Conservation (phyloP, 1,139 yeast species). For the Suhomyces terraborum region DNA sequence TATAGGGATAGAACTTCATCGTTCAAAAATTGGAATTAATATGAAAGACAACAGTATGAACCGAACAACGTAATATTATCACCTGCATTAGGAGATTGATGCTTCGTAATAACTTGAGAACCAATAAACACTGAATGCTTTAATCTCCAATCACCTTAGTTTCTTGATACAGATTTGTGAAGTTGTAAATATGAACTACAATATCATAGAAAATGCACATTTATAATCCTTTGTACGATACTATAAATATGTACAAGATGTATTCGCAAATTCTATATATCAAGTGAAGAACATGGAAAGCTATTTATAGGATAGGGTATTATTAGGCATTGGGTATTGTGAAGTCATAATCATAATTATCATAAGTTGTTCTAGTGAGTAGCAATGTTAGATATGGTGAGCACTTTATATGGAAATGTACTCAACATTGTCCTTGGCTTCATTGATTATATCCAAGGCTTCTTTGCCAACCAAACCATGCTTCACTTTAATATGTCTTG, state of each 20-base stretch:
- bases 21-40: too few species aligned
- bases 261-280: conserved; percentile 14
- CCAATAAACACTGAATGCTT: too few species aligned
- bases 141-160: too few species aligned
- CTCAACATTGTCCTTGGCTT: conserved; percentile 77
- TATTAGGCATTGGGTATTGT: conserved; percentile 4
- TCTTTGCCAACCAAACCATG: conserved; percentile 51
- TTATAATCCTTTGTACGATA: neutral
- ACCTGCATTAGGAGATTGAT: too few species aligned
- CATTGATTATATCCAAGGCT: conserved; percentile 63
- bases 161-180: too few species aligned
- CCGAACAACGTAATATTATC: neutral
- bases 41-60: neutral
- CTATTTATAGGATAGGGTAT: conserved; percentile 11
- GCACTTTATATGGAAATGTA: conserved; percentile 39
- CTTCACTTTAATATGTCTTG: conserved; percentile 51
- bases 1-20: too few species aligned
- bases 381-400: neutral
- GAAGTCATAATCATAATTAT: conserved; percentile 7
- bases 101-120: too few species aligned
- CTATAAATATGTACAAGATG: conserved; percentile 12
- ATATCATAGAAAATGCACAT: neutral
- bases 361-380: conserved; percentile 2
- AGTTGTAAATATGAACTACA: neutral
- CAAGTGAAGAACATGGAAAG: conserved; percentile 3